Base-by-base conservation (phyloP, 345 rosid species). In the Populus alba region DNA sequence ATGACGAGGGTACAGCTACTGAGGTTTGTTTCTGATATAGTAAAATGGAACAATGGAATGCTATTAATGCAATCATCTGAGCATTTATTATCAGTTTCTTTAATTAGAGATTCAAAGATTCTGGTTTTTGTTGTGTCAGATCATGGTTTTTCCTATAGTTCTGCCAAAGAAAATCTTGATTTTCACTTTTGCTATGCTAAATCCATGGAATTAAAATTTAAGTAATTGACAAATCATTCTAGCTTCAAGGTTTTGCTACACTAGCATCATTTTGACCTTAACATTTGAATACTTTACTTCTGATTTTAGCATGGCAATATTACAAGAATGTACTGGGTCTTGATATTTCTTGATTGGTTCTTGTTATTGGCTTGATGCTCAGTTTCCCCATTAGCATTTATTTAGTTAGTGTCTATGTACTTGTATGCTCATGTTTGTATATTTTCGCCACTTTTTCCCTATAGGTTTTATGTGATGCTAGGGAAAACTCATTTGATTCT, bases 1-100 rank as follows among this genome's bases (percentile, higher is more conserved):
- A 91, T 70, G 98, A 95, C 18, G 95, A 90, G 86, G 94, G 90
- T 72, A 88, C 93, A 65, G 89, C 87, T 66, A 87, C 92, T 78
- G 98, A 95, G 98, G 98, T 90, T 47, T 69, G 87, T 82, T 47
- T 73, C 38, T 74, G 57, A 70, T 65, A 66, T 31, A 1, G 20
- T 20, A 3, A 33, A 73, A n/a, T 73, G 29, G 25, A 47, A 71
- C 11, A 45, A 45, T 12, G 33, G 6, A 31, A 63, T 41, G 57
- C 23, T 25, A 23, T 74, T 63, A 37, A 29, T 13, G 13, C 66
- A 27, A 13, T 31, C 75, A 57, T 57, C 39, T n/a, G 41, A 22
- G 65, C 18, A 25, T 74, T 37, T 27, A 7, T 49, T 75, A 0
- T 33, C 55, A 23, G 70, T 45, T 75, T 37, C 61, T 16, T 23